Conservation (phyloP, 805 yeast genomes). For the Yarrowia yakushimensis region DNA sequence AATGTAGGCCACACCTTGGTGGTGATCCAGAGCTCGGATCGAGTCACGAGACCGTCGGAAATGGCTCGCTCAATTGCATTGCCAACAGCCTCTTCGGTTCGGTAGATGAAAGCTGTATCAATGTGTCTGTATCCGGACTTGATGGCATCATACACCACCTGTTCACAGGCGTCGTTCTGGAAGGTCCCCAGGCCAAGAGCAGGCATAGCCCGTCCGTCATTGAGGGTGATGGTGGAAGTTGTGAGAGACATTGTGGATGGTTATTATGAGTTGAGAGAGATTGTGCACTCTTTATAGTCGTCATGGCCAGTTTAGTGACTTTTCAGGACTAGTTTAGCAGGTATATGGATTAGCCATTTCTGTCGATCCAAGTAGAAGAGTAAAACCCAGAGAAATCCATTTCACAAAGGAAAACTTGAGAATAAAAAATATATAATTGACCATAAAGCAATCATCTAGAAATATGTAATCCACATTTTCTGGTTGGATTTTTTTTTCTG, state of each 20-base stretch:
- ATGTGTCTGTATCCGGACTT: constrained; percentile 67
- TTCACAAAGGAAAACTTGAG: too few species aligned
- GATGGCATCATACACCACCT: constrained; percentile 56
- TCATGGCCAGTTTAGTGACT: too few species aligned
- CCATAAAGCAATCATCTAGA: too few species aligned
- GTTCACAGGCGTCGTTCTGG: constrained; percentile 29
- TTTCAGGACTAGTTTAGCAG: too few species aligned
- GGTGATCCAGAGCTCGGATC: constrained; percentile 52
- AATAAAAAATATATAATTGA: too few species aligned
- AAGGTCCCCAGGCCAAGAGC: constrained; percentile 69
- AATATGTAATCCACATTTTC: too few species aligned
- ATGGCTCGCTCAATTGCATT: constrained; percentile 56
- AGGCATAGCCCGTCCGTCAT: constrained; percentile 64
- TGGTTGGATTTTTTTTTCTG: too few species aligned
- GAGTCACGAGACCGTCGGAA: constrained; percentile 47
- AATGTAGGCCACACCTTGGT: constrained; percentile 71
- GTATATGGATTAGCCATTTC: too few species aligned
- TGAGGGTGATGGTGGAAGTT: constrained; percentile 34
- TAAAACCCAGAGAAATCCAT: too few species aligned
- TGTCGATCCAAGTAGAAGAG: too few species aligned
- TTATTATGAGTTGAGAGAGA: too few species aligned
- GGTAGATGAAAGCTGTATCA: constrained; percentile 67
- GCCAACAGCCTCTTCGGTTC: constrained; percentile 60
- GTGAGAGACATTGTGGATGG: constrained; percentile 11
- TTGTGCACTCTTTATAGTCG: too few species aligned